These are phyloP conservation scores for Claviceps maximensis DNA, from an alignment of 2,329 filamentous ascomycete species.

Conservation along the genomic window DNA sequence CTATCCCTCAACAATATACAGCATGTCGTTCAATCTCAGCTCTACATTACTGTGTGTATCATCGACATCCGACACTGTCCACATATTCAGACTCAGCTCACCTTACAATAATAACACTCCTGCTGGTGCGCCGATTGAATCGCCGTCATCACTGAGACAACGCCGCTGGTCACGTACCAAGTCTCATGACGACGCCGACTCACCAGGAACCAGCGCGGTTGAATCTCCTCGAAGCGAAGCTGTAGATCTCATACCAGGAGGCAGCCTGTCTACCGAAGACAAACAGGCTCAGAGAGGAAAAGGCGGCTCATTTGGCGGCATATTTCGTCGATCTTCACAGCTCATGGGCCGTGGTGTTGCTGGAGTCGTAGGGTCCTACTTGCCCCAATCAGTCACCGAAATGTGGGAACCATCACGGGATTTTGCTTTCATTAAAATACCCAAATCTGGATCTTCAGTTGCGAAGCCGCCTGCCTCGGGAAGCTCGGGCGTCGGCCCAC, in stretches of 20 bases:
- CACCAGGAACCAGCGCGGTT: constrained; percentile 30
- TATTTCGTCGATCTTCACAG: constrained; percentile 88
- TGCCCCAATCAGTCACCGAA: constrained; percentile 86
- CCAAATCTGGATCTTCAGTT: constrained; percentile 35
- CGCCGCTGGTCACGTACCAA: constrained; percentile 41
- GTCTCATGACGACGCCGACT: constrained; percentile 34
- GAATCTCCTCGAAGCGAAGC: constrained; percentile 40
- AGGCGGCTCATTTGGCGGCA: constrained; percentile 74
- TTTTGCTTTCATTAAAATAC: constrained; percentile 93
- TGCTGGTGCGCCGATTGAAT: constrained; percentile 23
- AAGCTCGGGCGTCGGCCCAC: constrained; percentile 31
- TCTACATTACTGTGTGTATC: constrained; percentile 91
- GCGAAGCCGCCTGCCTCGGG: constrained; percentile 13
- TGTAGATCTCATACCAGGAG: constrained; percentile 22
- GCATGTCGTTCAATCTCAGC: constrained; percentile 96
- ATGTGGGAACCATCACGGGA: constrained; percentile 95
- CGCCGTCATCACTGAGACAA: constrained; percentile 27
- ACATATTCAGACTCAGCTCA: constrained; percentile 73
- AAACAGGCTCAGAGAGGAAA: constrained; percentile 28
- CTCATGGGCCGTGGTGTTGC: constrained; percentile 83
- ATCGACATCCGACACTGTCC: constrained; percentile 89
- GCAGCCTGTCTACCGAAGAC: constrained; percentile 14
- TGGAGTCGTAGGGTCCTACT: constrained; percentile 78
- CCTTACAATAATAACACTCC: constrained; percentile 27
- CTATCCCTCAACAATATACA: constrained; percentile 90